Base-by-base conservation (phyloP, 2,329 filamentous ascomycete species). In the Ceratocystis eucalypticola region DNA sequence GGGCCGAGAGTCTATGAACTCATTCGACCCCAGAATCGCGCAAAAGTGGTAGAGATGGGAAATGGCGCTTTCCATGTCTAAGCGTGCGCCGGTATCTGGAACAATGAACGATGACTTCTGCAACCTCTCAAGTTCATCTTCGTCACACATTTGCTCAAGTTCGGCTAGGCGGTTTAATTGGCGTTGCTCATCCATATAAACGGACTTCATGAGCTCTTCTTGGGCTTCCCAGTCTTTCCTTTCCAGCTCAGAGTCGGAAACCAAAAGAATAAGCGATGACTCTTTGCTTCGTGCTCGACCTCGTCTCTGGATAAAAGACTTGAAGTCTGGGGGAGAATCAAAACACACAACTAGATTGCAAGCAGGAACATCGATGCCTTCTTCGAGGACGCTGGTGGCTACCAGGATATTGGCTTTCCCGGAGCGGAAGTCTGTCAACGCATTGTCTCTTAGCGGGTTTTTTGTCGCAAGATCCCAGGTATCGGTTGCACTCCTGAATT, bases 1-100 rank as follows among this genome's bases (percentile, higher is more conserved):
- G 0, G 92, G 91, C 1, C 81, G 77, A 20, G 77, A 76, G 70
- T 91, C 84, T 5, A 86, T 79, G 71, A 85, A 89, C 30, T 83
- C 80, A 0, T 77, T 77, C 0, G 76, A 76, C 0, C 82, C 80
- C 0, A 91, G 73, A 0, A 81, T 80, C 0, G 79, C 77, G 74
- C 92, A 96, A 70, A 96, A 95, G 74, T 96, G 90, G 61, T 88
- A 79, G 1, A 97, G 80, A 73, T 94, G 91, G n/a, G 80, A 75
- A 61, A 87, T 83, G 0, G 90, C 88, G 70, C 88, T 88, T 46
- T 89, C 82, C 1, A 91, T 79, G 10, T 88, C 88, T 15, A 96
- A 76, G 12, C 84, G 75, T 0, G 89, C 90, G 3, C 86, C 76
- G 0, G 79, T 82, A 25, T 74, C 69, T 25, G 76, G 68, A 4